Evolutionary conservation across 2,329 filamentous ascomycete genomes (phyloP), one percentile per base, ranked within the genome.

Genomic region (Ophiocordyceps sinensis): DNA sequence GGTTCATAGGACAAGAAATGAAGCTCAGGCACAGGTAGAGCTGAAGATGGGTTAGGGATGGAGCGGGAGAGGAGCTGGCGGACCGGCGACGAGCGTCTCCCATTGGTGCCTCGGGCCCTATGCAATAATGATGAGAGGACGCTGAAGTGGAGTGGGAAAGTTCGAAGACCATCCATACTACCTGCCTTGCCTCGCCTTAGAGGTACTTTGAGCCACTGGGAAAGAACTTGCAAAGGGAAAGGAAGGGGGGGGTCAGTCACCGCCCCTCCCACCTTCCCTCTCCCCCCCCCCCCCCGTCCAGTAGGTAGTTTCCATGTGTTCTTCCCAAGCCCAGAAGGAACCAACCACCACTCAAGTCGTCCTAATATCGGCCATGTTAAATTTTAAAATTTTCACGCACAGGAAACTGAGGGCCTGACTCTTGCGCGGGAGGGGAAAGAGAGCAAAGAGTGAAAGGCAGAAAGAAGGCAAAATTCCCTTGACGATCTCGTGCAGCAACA

Each of bases 101-200:
- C 36, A 26, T 26, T 36, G 32, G 39, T 19, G 31, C 28, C 39
- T 40, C n/a, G 26, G 32, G 19, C 35, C 36, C 36, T 29, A 38
- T 32, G 36, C 36, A 38, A 41, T 41, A 32, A 34, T 37, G 36
- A 41, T 30, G 35, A 34, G 28, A 38, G 40, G 35, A 15, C 32
- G 32, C 32, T 35, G 32, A 15, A 38, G 36, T 37, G 29, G 40
- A 35, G 40, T 38, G 39, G 26, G 26, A 23, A 26, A 28, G 30
- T 32, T 26, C 28, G 23, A 39, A 29, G 34, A 14, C 32, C 12
- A 36, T 19, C 19, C 13, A 32, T 32, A 32, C 30, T 32, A 32
- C 30, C 30, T 32, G n/a, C 8, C 29, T 30, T 30, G 14, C 29
- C 19, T 19, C 5, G 14, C 29, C 30, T 32, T 32, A 13, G n/a